Base-by-base conservation (phyloP, 2,329 filamentous ascomycete genomes). In the Cladosporium velox region DNA sequence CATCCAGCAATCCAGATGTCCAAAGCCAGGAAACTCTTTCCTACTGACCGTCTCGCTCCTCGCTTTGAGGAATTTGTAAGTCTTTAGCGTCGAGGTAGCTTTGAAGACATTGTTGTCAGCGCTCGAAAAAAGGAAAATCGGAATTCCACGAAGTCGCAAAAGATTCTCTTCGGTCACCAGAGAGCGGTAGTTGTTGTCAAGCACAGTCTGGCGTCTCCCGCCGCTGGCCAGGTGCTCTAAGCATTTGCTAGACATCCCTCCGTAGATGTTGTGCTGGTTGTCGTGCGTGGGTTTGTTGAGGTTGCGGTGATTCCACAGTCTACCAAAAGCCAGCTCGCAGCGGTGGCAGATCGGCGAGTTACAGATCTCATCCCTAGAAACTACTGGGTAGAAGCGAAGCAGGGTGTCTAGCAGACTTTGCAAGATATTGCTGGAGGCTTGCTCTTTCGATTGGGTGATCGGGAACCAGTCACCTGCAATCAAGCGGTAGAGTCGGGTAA, bases 261-360 rank as follows among this genome's bases (percentile, higher is more conserved):
- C 85, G 65, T 90, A 85, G 76, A 89, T 87, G 35, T 83, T 81
- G 73, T 87, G 83, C 57, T 89, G 83, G 72, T 88, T 84, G 0
- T 82, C 78, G 75, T 90, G 88, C 2, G 88, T 90, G 3, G 84
- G 86, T 77, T 86, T 85, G 77, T 89, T 90, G 34, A 90, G 82
- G 74, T 90, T 90, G 3, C 71, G 74, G 75, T 90, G 88, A 72
- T 84, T 87, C 87, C 87, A 91, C 76, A 80, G 74, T 32, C 79
- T 83, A 41, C 87, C 88, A 70, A 89, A 90, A 15, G 86, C 82
- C 28, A 90, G 77, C 5, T 82, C 83, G 63, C 81, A 80, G 18
- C 88, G 83, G 76, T 90, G 88, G 77, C 88, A 90, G 62, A 81
- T 81, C 2, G 85, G 84, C 67, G 83, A 88, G 73, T 81, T 85